Evolutionary conservation across 2,329 filamentous ascomycete species (phyloP).

Genomic region (Penicillium crustosum): DNA sequence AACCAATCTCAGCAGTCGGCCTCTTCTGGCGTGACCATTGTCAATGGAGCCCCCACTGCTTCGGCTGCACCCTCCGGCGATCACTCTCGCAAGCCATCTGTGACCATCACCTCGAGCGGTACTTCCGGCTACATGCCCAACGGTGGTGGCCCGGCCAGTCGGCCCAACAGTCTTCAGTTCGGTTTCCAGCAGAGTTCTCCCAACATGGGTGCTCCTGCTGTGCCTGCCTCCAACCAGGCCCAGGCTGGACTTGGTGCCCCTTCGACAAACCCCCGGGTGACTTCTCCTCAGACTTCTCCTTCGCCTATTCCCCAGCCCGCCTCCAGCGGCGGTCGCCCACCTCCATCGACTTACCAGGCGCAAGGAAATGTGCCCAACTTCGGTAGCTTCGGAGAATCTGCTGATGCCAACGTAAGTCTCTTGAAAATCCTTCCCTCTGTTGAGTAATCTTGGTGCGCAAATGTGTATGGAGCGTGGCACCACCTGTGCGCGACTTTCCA

Average conservation of each 20-base stretch:
- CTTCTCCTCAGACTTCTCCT: constrained; percentile 83
- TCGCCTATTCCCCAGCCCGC: constrained; percentile 89
- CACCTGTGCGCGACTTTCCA: background rate
- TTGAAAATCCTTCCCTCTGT: background rate
- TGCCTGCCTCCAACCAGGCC: constrained; percentile 42
- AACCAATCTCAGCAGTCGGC: constrained; percentile 21
- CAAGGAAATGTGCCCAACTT: constrained; percentile 73
- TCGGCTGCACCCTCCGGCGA: constrained; percentile 52
- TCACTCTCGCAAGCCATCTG: constrained; percentile 82
- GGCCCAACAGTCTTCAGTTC: constrained; percentile 69
- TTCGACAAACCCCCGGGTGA: constrained; percentile 67
- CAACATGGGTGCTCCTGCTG: constrained; percentile 62
- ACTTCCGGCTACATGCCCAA: constrained; percentile 74
- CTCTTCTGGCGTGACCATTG: constrained; percentile 53
- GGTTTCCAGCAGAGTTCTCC: constrained; percentile 67
- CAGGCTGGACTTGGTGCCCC: constrained; percentile 45
- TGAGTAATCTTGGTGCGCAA: background rate
- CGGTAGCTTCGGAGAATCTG: constrained; percentile 73
- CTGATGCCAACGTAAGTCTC: constrained; percentile 66
- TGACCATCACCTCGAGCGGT: constrained; percentile 85
- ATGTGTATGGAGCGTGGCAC: background rate
- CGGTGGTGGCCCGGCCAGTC: constrained; percentile 67
- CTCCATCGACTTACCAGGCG: constrained; percentile 71
- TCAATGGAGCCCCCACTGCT: constrained; percentile 63
- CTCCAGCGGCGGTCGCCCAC: constrained; percentile 78